A percentile compares a stretch with the other conserved stretches of the same genome.
Conservation (phyloP, 495 filamentous ascomycete species). For the Penicillium angulare region DNA sequence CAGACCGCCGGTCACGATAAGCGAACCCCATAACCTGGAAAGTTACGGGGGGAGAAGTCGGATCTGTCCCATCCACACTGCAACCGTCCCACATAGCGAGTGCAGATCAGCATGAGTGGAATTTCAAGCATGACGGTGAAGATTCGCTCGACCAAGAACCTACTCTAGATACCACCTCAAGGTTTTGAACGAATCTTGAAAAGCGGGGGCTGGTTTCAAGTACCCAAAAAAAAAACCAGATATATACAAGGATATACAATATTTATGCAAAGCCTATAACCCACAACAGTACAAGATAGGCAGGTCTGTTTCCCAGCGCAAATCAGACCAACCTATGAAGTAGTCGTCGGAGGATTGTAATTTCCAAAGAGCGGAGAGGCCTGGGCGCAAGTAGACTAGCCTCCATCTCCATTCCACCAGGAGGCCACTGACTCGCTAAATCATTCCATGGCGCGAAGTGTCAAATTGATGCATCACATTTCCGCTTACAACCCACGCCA, state of each 20-base stretch:
- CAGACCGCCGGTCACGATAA: constrained; percentile 20
- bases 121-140: too few relatives aligned
- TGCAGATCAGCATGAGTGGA: too few relatives aligned
- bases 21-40: constrained; percentile 24
- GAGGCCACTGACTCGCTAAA: neutral
- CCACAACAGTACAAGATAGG: too few relatives aligned
- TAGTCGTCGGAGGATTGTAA: constrained; percentile 6
- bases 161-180: neutral
- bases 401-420: neutral
- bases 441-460: neutral
- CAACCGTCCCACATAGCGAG: constrained; percentile 17
- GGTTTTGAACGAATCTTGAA: too few relatives aligned
- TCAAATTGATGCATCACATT: constrained; percentile 15
- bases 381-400: neutral
- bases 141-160: neutral
- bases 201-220: too few relatives aligned
- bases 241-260: too few relatives aligned
- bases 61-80: constrained; percentile 3
- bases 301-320: too few relatives aligned
- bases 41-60: constrained; percentile 19
- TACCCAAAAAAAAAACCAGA: too few relatives aligned
- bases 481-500: neutral
- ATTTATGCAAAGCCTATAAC: too few relatives aligned
- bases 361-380: neutral
- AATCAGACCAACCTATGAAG: too few relatives aligned